These are phyloP conservation scores for Fonsecaea pedrosoi DNA, from an alignment of 2,329 filamentous ascomycete genomes.

Conservation along the genomic window DNA sequence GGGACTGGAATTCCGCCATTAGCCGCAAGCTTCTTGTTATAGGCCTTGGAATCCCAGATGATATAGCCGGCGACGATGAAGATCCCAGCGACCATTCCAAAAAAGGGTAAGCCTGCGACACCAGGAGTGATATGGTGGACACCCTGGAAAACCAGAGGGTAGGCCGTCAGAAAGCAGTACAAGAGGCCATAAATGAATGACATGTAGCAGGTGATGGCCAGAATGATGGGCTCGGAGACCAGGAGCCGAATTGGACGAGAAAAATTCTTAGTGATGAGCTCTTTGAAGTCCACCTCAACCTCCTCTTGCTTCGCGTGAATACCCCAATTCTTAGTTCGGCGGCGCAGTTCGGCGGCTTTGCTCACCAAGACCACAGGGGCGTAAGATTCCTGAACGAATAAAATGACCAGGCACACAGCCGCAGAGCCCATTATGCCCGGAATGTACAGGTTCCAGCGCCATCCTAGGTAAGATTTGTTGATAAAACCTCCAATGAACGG, in stretches of 20 bases:
- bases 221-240: constrained; percentile 53
- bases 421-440: constrained; percentile 63
- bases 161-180: constrained; percentile 46
- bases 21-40: constrained; percentile 70
- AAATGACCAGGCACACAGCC: constrained; percentile 55
- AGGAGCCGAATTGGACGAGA: constrained; percentile 55
- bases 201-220: constrained; percentile 50
- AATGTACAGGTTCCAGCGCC: constrained; percentile 64
- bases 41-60: constrained; percentile 68
- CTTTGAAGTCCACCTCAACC: constrained; percentile 59
- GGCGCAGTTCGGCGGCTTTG: constrained; percentile 62
- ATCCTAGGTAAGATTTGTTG: constrained; percentile 56
- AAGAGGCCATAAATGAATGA: constrained; percentile 44
- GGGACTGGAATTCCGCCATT: constrained; percentile 67
- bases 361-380: constrained; percentile 63
- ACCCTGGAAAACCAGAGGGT: constrained; percentile 46
- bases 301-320: constrained; percentile 66
- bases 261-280: constrained; percentile 61
- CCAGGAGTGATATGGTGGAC: constrained; percentile 75
- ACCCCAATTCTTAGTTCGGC: constrained; percentile 65
- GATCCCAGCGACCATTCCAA: constrained; percentile 80
- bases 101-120: constrained; percentile 77
- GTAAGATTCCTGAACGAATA: constrained; percentile 66
- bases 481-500: constrained; percentile 64
- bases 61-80: constrained; percentile 71